Percentiles rank a stretch among this genome's conserved stretches.
phyloP scores from a whole-genome alignment of 805 yeast genomes.

The Barnettozyma vustinii region DNA sequence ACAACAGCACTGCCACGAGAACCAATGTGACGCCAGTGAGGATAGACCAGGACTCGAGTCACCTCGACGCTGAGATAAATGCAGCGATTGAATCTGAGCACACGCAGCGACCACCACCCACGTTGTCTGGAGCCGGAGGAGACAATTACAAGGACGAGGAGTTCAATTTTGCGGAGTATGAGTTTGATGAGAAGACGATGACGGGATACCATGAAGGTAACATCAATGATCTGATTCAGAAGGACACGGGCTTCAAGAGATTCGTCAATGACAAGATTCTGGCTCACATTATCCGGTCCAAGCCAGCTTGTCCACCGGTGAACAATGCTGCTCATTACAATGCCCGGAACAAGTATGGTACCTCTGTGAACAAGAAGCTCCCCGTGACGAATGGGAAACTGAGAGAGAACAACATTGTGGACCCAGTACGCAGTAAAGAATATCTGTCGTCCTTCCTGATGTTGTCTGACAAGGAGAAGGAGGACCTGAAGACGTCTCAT shows the following conservation, averaged over 20 bases:
- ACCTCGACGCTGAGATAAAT: not conserved
- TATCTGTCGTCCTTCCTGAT: slow-evolving; percentile 18
- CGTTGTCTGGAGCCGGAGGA: not conserved
- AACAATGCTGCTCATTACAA: slow-evolving; percentile 24
- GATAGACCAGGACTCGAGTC: not conserved
- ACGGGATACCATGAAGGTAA: slow-evolving; percentile 1
- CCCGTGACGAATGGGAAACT: slow-evolving; percentile 23
- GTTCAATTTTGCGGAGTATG: slow-evolving; percentile 9
- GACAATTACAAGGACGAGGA: not conserved
- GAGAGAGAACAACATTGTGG: slow-evolving; percentile 20
- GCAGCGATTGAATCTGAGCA: slow-evolving; percentile 1
- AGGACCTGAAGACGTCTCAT: slow-evolving; percentile 18
- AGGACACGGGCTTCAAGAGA: slow-evolving; percentile 9
- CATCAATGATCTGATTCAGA: slow-evolving; percentile 13
- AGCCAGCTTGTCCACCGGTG: slow-evolving; percentile 15
- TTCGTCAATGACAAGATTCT: slow-evolving; percentile 19
- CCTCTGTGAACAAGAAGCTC: slow-evolving; percentile 16
- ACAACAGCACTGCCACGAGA: not conserved
- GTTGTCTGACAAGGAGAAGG: slow-evolving; percentile 14
- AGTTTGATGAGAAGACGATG: not conserved
- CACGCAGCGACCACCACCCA: not conserved
- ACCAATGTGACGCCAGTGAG: not conserved
- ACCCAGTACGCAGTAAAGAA: slow-evolving; percentile 23
- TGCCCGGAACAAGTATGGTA: slow-evolving; percentile 10
- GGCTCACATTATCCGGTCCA: slow-evolving; percentile 10